phyloP scores from a whole-genome alignment of 495 filamentous ascomycete genomes.

The Neurospora sublineolata region DNA sequence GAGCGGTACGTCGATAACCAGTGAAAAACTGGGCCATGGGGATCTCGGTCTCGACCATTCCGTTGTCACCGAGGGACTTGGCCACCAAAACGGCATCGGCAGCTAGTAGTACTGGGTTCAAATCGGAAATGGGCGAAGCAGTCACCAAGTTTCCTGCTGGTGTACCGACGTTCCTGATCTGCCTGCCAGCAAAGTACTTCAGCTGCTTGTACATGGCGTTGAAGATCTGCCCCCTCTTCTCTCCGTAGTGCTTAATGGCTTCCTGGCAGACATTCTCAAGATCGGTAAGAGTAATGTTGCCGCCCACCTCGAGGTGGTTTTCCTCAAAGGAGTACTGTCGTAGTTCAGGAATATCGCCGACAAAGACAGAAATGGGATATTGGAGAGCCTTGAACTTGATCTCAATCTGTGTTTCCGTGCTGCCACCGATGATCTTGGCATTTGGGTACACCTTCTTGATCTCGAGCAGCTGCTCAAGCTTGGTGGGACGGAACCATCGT shows the following conservation, averaged over 20 bases:
- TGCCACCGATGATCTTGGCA: constrained; percentile 90
- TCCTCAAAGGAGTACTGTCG: constrained; percentile 67
- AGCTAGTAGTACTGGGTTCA: constrained; percentile 91
- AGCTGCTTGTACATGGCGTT: constrained; percentile 66
- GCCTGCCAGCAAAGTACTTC: constrained; percentile 86
- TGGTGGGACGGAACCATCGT: constrained; percentile 85
- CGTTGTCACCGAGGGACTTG: constrained; percentile 47
- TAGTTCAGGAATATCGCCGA: constrained; percentile 86
- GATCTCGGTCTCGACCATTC: constrained; percentile 50
- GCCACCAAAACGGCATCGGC: constrained; percentile 71
- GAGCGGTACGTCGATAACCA: constrained; percentile 75
- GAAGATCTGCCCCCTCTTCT: constrained; percentile 58
- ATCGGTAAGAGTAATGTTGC: constrained; percentile 83
- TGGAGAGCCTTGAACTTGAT: constrained; percentile 95
- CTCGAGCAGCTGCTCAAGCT: constrained; percentile 73
- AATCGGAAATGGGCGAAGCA: constrained; percentile 88
- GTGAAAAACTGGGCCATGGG: constrained; percentile 91
- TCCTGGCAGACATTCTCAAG: constrained; percentile 61
- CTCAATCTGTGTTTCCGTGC: constrained; percentile 95
- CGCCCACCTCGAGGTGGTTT: constrained; percentile 75
- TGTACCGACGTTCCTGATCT: constrained; percentile 94
- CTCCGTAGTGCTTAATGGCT: constrained; percentile 72
- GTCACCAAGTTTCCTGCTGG: constrained; percentile 93
- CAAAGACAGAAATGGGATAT: constrained; percentile 79
- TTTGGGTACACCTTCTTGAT: constrained; percentile 79